These are phyloP conservation scores for Aleurites moluccanus DNA, from an alignment of 441 rosid genomes.

Conservation along the genomic window DNA sequence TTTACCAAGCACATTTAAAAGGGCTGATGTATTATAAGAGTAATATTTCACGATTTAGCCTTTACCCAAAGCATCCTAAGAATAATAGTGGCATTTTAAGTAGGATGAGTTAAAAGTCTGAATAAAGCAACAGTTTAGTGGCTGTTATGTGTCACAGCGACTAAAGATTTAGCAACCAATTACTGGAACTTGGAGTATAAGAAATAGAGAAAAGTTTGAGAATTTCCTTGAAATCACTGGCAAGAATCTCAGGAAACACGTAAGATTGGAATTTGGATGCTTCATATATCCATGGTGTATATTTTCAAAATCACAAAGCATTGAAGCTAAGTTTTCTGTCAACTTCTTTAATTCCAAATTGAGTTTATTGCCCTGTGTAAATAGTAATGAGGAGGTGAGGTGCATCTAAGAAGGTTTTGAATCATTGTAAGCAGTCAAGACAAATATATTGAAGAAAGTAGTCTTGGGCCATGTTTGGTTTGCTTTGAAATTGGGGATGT, in stretches of 20 bases:
- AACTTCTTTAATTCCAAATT: neutral
- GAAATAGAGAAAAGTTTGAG: neutral
- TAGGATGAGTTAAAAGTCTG: neutral
- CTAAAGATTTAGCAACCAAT: neutral
- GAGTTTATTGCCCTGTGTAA: neutral
- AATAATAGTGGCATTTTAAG: neutral
- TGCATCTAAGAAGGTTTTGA: neutral
- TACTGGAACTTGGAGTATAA: no score
- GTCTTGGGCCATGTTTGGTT: neutral
- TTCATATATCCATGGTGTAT: no score
- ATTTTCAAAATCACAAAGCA: neutral
- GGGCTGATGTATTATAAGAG: no score
- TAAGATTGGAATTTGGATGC: no score
- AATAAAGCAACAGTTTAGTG: neutral
- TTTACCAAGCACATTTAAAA: no score
- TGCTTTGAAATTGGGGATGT: no score
- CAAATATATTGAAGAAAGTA: neutral
- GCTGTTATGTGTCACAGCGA: neutral
- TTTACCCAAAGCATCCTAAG: neutral
- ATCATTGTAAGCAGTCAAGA: neutral
- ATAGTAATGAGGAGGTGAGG: neutral
- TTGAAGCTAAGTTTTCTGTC: neutral
- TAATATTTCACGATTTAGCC: no score
- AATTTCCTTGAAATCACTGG: neutral
- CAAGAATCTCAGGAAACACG: no score